Base-by-base conservation (phyloP, 345 rosid species). In the Gossypium rotundifolium region DNA sequence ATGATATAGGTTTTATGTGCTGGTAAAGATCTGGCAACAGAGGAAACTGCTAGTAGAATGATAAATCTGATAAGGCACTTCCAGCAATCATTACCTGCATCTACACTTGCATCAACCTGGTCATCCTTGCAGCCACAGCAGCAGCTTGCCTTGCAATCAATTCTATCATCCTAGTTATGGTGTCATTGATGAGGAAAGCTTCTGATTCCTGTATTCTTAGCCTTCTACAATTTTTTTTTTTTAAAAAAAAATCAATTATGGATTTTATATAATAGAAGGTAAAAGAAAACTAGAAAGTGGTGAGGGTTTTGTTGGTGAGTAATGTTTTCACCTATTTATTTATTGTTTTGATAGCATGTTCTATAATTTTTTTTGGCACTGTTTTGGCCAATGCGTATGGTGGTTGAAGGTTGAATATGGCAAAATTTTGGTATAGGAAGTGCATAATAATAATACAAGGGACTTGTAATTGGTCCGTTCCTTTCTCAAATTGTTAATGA, bases 61-160 rank as follows among this genome's bases (percentile, higher is more conserved):
- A 83, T 89, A 22, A 85, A 80, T 78, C 82, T 93, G 57, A 80
- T 93, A 70, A 89, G 92, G 79, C 94, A 91, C 80, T 94, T 93
- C 53, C 94, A 93, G 84, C 96, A 89, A 74, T 85, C 94, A 2
- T 75, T 93, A 74, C 93, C 94, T 9, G 92, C 98, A 0, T 84
- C 91, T 46, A 85, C 90, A 4, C 80, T 91, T 22, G 98, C 98
- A 69, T 86, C 94, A 1, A 91, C 98, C 4, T 87, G 93, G 94
- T 87, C 96, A 40, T 81, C 88, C 65, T 69, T 90, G 80, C 94
- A 89, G 79, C 98, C 98, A 17, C 96, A 90, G 77, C 98, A 93
- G 48, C 98, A 90, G 84, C 81, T 89, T 79, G 89, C 87, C 3
- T 73, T 93, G 80, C 98, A 93, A 79, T 86, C 98, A 27, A 90